Base-by-base conservation (phyloP, 306 rosid species). In the Quercus cerris region DNA sequence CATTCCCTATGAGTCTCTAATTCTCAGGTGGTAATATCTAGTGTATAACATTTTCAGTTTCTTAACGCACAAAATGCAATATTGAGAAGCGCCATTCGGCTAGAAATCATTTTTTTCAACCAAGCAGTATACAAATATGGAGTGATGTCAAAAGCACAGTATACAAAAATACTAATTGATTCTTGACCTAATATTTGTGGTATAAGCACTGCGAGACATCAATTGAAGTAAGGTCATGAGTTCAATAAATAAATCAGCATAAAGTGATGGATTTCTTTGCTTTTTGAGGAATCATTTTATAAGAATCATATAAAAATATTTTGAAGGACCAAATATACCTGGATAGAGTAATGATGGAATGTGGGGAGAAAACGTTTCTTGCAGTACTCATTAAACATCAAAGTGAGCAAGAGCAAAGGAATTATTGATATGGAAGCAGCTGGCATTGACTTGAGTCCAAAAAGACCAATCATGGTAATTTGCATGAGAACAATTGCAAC, bases 321-420 rank as follows among this genome's bases (percentile, higher is more conserved):
- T 31, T 5, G 49, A 66, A 57, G 54, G 35, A 38, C 19, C 44
- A 15, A 30, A 54, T 55, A 63, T 85, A 95, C 99, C 98, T 91
- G 87, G 49, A 91, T 86, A 72, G 94, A 71, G 46, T 83, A 82
- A 78, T 77, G 79, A 78, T 46, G 86, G 74, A 95, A 93, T 28
- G 93, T 80, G 57, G 97, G 98, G 75, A 93, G 94, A 81, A 95
- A 95, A n/a, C 92, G 97, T 74, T 86, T 89, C 90, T 93, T 95
- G 93, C 99, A 91, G 79, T 90, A 90, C 86, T 89, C 96, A 75
- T 91, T 90, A 57, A 91, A 93, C 92, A 90, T 86, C 80, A 90
- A 81, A 7, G 98, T 95, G 69, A 86, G 70, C 75, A 90, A 6
- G 49, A 93, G 87, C 28, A 95, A 75, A 58, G 97, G 98, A 82